Evolutionary conservation across 345 rosid species (phyloP), one percentile per base, ranked within the genome.

Genomic region (Iberis pinnata): DNA sequence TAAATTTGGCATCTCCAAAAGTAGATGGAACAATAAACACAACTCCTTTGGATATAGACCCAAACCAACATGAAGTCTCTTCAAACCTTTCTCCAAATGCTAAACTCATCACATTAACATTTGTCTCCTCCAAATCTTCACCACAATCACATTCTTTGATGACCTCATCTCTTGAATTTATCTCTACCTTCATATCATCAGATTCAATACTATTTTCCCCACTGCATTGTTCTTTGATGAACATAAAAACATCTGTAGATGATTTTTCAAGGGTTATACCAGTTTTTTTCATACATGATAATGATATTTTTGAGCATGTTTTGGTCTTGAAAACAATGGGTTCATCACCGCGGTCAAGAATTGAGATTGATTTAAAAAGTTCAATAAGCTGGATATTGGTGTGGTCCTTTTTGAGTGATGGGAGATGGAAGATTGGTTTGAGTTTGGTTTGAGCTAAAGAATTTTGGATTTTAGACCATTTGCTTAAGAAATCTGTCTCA

Each of bases 391-490:
- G 41, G 18, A 24, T 10, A 6, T 55, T 14, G 1, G 37, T 17
- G 15, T 7, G 18, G 19, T 48, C 3, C 14, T 43, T 53, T 19
- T 69, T 82, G 56, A 67, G 67, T 14, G 49, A 45, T 5, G 86
- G 86, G 17, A 79, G 80, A 68, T 75, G 64, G 33, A 86, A 90
- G 9, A 76, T 24, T 24, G 92, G 89, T 10, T 65, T 32, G 25
- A 49, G 55, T 18, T 36, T 46, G 37, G 71, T 14, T 12, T n/a
- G 32, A 53, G 52, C 18, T 26, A 75, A 15, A 3, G 70, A 52
- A 40, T 46, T 69, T 33, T 86, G 98, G 42, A 73, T 70, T 35
- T 77, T 8, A 44, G 74, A 70, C 95, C 95, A 84, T 67, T 38
- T 75, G 49, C 58, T 56, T 12, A 84, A 69, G 64, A 84, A 82